phyloP scores from a whole-genome alignment of 2,329 filamentous ascomycete species.

The Phyllosticta citrichinensis region DNA sequence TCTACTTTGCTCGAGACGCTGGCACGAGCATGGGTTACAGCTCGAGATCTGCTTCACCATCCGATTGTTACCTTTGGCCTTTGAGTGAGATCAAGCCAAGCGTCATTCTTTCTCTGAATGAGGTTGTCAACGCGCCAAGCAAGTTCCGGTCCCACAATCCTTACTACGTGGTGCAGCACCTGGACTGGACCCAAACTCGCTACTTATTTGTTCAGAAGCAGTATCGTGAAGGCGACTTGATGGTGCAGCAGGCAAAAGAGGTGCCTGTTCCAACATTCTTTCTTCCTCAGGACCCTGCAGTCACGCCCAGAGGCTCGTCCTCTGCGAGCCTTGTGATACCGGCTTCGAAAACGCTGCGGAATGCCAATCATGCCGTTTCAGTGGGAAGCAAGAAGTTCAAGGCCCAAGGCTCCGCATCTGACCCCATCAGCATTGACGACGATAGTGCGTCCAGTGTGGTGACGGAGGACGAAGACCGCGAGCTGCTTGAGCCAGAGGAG shows the following conservation, averaged over 20 bases:
- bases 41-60: neutral
- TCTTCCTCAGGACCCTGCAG: neutral
- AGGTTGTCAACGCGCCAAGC: constrained; percentile 65
- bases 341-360: neutral
- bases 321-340: neutral
- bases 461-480: constrained; percentile 40
- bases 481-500: constrained; percentile 22
- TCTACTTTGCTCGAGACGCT: constrained; percentile 63
- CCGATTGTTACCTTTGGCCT: constrained; percentile 44
- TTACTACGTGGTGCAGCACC: constrained; percentile 61
- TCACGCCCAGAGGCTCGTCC: neutral
- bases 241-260: neutral
- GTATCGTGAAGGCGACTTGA: neutral
- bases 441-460: constrained; percentile 37
- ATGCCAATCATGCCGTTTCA: neutral
- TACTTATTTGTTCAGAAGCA: constrained; percentile 57
- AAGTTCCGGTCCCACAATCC: constrained; percentile 48
- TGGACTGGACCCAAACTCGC: constrained; percentile 83
- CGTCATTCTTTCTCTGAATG: constrained; percentile 63
- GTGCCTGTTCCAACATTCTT: neutral
- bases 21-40: constrained; percentile 46
- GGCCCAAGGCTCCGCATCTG: neutral
- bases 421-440: constrained; percentile 10
- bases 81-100: constrained; percentile 53
- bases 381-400: constrained; percentile 2